These are phyloP conservation scores for Stropharia rugosoannulata DNA, from an alignment of 768 basidiomycete species.

Conservation along the genomic window DNA sequence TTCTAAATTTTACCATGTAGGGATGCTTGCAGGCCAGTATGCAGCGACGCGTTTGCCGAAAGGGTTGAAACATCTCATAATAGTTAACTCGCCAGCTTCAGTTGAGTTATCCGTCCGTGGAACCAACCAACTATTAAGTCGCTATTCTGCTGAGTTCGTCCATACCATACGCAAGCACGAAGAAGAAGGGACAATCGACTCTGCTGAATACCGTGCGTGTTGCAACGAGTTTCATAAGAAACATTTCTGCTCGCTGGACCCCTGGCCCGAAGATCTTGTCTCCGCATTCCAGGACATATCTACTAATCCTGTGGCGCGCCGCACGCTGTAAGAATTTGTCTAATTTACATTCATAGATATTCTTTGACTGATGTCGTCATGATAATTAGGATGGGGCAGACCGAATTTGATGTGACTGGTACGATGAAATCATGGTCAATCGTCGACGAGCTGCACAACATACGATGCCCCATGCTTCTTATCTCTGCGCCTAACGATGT, in stretches of 20 bases:
- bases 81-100: slow-evolving; percentile 21
- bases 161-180: slow-evolving; percentile 42
- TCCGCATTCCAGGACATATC: background rate
- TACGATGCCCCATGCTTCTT: background rate
- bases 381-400: background rate
- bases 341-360: background rate
- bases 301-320: background rate
- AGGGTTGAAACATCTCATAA: slow-evolving; percentile 44
- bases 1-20: slow-evolving; percentile 11
- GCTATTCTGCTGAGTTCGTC: slow-evolving; percentile 38
- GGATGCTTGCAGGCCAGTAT: slow-evolving; percentile 46
- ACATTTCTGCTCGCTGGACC: slow-evolving; percentile 44
- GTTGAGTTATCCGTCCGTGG: background rate
- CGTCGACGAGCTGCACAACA: background rate
- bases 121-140: background rate
- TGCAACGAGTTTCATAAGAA: slow-evolving; percentile 38
- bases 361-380: background rate
- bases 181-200: slow-evolving; percentile 36
- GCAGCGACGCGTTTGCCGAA: slow-evolving; percentile 33
- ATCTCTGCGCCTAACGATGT: background rate
- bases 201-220: slow-evolving; percentile 44
- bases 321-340: background rate
- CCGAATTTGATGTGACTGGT: background rate
- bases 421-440: background rate
- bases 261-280: slow-evolving; percentile 20